Evolutionary conservation across 345 rosid genomes (phyloP).

Genomic region (Anacardium occidentale): DNA sequence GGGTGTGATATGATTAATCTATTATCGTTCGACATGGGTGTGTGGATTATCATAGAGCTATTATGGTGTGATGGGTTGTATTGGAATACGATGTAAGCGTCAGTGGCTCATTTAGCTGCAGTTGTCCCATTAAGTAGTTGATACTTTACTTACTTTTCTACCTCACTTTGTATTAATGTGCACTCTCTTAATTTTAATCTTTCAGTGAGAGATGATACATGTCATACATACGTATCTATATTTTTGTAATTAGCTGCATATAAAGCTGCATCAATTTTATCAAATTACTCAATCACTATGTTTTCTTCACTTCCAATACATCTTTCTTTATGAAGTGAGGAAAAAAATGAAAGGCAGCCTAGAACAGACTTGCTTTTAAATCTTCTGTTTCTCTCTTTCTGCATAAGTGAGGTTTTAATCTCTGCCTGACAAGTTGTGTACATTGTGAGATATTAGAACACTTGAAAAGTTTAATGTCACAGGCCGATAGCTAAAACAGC

Average conservation of each 20-base stretch:
- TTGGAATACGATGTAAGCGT: background rate
- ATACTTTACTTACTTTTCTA: background rate
- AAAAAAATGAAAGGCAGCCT: background rate
- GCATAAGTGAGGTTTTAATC: background rate
- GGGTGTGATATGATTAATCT: background rate
- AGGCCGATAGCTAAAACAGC: no score
- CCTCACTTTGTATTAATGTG: background rate
- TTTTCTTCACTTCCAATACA: background rate
- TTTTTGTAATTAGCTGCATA: background rate
- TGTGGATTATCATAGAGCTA: background rate
- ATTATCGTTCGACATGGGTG: background rate
- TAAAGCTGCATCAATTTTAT: background rate
- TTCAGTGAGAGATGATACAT: background rate
- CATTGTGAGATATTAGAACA: no score
- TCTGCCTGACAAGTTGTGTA: background rate
- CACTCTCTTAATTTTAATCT: background rate
- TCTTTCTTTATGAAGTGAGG: no score
- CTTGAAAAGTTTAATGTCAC: no score
- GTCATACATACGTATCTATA: no score
- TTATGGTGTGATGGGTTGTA: background rate
- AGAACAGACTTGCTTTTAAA: no score
- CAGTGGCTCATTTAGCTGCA: background rate
- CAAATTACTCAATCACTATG: background rate
- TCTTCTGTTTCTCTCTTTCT: background rate
- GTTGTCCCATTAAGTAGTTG: background rate